Base-by-base conservation (phyloP, 139 green algal genomes). In the Chlorella sp. region DNA sequence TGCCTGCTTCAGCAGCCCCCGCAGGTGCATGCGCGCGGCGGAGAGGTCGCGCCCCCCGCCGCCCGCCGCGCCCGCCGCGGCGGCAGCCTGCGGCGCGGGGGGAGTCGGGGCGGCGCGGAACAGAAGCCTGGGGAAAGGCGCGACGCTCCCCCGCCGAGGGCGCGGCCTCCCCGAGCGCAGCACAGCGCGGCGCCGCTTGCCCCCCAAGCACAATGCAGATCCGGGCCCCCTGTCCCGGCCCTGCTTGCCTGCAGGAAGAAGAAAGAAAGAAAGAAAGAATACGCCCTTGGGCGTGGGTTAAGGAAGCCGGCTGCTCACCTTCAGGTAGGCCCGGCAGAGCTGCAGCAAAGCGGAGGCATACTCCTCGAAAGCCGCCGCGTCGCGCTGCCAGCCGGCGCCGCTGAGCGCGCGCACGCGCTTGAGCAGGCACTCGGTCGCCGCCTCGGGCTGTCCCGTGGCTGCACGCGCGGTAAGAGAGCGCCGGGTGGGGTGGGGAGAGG, bases 21-120 rank as follows among this genome's bases (percentile, higher is more conserved):
- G 67, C 41, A 96, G 76, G 40, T 94, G 91, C 89, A 96, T 87
- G 23, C 91, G 84, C 1, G 86, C 88, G 8, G 87, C 83, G 14
- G 85, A 74, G 40, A 95, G 78, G 41, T 95, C 88, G 0, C 82
- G 82, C 14, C 63, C 38, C 12, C 48, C 73, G 6, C 40, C 83
- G 55, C 11, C 62, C 60, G 29, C 11, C 31, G 61, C 6, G 59
- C 53, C 40, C 36, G 53, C 69, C 14, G 53, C 69, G 12, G 40
- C 69, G 12, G 69, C 69, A 3, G 69, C 69, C 69, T 75, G 69
- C 69, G 31, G 2, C 27, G 8, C n/a, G 27, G 3, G 19, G 31
- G 15, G 14, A 2, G 8, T 45, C 4, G 35, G n/a, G n/a, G 29
- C 9, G 40, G 56, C 25, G 35, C 12, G 53, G 17, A 35, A 3